Evolutionary conservation across 192 early-diverging fungal species (phyloP).

Genomic region (Physocladia obscura): DNA sequence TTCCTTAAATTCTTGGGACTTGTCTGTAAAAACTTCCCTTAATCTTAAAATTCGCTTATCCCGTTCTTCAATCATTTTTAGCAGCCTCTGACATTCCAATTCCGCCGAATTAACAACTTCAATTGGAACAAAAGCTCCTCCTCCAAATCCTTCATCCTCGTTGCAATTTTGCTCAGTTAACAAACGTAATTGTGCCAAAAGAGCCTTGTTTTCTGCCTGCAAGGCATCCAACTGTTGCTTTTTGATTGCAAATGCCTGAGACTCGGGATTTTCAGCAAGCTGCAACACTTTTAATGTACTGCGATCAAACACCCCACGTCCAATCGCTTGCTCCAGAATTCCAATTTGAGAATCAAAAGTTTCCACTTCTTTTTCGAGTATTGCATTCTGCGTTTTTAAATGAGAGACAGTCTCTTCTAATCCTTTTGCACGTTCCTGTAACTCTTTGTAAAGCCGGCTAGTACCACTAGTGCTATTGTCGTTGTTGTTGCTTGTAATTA

Average conservation of each 20-base stretch:
- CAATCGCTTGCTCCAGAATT: slow-evolving; percentile 62
- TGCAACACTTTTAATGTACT: slow-evolving; percentile 65
- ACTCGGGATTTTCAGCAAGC: slow-evolving; percentile 75
- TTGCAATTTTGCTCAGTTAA: too few species aligned
- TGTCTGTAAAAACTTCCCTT: slow-evolving; percentile 65
- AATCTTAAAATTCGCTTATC: slow-evolving; percentile 68
- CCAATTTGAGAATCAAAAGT: slow-evolving; percentile 55
- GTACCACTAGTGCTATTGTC: too few species aligned
- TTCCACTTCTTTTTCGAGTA: slow-evolving; percentile 37
- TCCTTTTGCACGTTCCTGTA: not conserved
- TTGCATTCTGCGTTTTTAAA: slow-evolving; percentile 32
- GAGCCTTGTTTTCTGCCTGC: slow-evolving; percentile 64
- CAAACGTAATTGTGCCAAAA: slow-evolving; percentile 45
- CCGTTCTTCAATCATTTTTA: slow-evolving; percentile 56
- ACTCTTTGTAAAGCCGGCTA: too few species aligned
- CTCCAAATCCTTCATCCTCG: slow-evolving; percentile 17
- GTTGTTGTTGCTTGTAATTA: too few species aligned
- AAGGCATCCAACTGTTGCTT: slow-evolving; percentile 67
- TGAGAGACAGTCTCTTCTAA: not conserved
- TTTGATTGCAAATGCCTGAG: slow-evolving; percentile 66
- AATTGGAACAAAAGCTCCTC: slow-evolving; percentile 43
- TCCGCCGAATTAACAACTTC: slow-evolving; percentile 59
- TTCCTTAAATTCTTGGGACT: slow-evolving; percentile 73
- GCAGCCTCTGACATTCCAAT: slow-evolving; percentile 55
- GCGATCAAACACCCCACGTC: slow-evolving; percentile 62